Evolutionary conservation across 768 basidiomycete species (phyloP).

Genomic region (Suillus hirtellus): DNA sequence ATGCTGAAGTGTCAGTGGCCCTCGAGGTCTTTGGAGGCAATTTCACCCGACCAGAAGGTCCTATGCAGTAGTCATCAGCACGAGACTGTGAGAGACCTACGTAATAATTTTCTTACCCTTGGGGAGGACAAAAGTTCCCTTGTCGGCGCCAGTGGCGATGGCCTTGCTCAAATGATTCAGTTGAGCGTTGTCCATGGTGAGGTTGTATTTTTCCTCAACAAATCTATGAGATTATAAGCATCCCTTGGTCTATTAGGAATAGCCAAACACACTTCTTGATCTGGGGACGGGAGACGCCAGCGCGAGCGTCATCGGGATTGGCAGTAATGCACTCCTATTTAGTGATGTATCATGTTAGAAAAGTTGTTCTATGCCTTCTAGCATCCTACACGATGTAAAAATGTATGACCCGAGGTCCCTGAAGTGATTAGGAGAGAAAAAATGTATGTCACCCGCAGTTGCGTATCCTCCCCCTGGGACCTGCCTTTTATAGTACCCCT

Average conservation of each 20-base stretch:
- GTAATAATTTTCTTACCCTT: slow-evolving; percentile 58
- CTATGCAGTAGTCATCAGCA: slow-evolving; percentile 21
- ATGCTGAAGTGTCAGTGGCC: slow-evolving; percentile 48
- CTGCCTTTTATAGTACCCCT: slow-evolving; percentile 40
- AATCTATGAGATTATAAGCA: slow-evolving; percentile 47
- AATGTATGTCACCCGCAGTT: not conserved
- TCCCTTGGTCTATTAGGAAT: slow-evolving; percentile 19
- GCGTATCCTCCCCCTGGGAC: slow-evolving; percentile 35
- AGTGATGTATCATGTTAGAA: not conserved
- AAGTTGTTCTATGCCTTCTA: not conserved
- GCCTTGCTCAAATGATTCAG: slow-evolving; percentile 77
- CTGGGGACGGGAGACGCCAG: slow-evolving; percentile 84
- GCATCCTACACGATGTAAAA: not conserved
- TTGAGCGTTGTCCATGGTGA: slow-evolving; percentile 80
- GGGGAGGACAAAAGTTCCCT: slow-evolving; percentile 81
- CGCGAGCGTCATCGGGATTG: slow-evolving; percentile 73
- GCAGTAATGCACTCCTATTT: slow-evolving; percentile 79
- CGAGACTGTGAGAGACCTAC: slow-evolving; percentile 1
- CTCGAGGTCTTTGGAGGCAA: slow-evolving; percentile 61
- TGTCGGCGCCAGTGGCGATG: slow-evolving; percentile 79
- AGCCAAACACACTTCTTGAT: slow-evolving; percentile 81
- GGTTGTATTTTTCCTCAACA: slow-evolving; percentile 80
- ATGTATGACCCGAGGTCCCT: not conserved
- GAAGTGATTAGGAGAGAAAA: not conserved
- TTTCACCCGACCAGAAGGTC: slow-evolving; percentile 59